These are phyloP conservation scores for Ustilago vetiveriae DNA, from an alignment of 1,284 basidiomycete species.

Conservation along the genomic window DNA sequence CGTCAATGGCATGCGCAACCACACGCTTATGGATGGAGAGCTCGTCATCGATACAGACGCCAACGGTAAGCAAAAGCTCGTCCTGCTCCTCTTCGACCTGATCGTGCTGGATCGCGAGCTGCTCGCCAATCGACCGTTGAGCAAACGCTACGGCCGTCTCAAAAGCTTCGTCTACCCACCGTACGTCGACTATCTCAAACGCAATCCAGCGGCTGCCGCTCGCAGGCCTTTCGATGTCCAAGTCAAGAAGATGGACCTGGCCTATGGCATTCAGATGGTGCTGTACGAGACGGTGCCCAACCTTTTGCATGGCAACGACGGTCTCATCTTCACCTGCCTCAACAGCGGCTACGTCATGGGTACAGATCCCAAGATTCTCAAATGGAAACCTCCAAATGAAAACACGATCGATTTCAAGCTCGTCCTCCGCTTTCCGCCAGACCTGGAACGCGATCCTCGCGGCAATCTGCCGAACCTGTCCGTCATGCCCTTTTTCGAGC, in stretches of 20 bases:
- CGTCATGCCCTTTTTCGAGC: slow-evolving; percentile 85
- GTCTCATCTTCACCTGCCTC: slow-evolving; percentile 94
- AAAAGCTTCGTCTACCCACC: slow-evolving; percentile 84
- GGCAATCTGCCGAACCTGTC: slow-evolving; percentile 75
- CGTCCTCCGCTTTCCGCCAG: slow-evolving; percentile 86
- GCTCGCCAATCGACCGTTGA: slow-evolving; percentile 82
- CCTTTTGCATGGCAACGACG: slow-evolving; percentile 93
- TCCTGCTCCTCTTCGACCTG: slow-evolving; percentile 91
- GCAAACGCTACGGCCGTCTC: slow-evolving; percentile 88
- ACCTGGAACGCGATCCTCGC: slow-evolving; percentile 58
- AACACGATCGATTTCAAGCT: slow-evolving; percentile 98
- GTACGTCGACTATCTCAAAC: slow-evolving; percentile 76
- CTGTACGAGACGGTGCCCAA: slow-evolving; percentile 83
- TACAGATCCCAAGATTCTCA: slow-evolving; percentile 86
- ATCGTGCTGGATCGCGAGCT: slow-evolving; percentile 86
- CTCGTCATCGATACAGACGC: slow-evolving; percentile 86
- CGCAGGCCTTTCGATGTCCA: slow-evolving; percentile 81
- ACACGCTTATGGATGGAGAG: slow-evolving; percentile 92
- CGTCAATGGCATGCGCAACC: slow-evolving; percentile 69
- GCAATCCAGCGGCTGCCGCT: slow-evolving; percentile 76
- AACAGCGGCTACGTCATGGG: slow-evolving; percentile 85
- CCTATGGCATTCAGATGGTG: slow-evolving; percentile 87
- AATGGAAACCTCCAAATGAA: slow-evolving; percentile 98
- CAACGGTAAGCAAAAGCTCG: slow-evolving; percentile 71
- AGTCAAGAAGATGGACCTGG: slow-evolving; percentile 87